Base-by-base conservation (phyloP, 345 rosid genomes). In the Eutrema japonicum region DNA sequence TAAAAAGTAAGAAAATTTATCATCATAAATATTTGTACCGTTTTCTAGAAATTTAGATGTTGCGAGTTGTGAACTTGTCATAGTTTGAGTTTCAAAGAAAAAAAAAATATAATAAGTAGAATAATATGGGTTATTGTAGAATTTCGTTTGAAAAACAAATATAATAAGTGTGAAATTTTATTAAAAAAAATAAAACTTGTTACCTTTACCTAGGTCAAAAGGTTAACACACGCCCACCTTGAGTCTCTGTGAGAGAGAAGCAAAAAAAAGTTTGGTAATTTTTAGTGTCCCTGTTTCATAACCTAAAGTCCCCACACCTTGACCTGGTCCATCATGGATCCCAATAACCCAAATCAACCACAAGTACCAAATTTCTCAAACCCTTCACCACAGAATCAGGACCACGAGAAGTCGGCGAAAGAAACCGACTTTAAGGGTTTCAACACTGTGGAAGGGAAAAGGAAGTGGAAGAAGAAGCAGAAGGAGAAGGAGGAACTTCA, bases 301-400 rank as follows among this genome's bases (percentile, higher is more conserved):
- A 16, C 16, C 29, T 4, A 43, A 43, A 69, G 22, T 27, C 35
- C 47, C 54, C 27, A 42, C 54, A 35, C n/a, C 43, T 55, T 56
- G 54, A 68, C 55, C 35, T 53, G 5, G 29, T 53, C 46, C 56
- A 58, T 58, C 74, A 70, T 58, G 74, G 57, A 70, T 58, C 66
- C 64, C 26, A 33, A 68, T 32, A 55, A 55, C 63, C 72, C 33
- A 68, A 43, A 30, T 53, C 62, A 22, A 22, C 26, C 26, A 22
- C 26, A 22, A 22, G 26, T 43, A 35, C 57, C 45, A 65, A 48
- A 22, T 10, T 22, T 70, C 14, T 46, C 46, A 57, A 70, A 57
- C 73, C 56, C 56, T 18, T 8, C 55, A 22, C 52, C 41, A 45
- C 41, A 68, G 10, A 42, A 53, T 9, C 71, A 29, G 49, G 14